Evolutionary conservation across 2,329 filamentous ascomycete species (phyloP).

Genomic region (Cladosporium sp.): DNA sequence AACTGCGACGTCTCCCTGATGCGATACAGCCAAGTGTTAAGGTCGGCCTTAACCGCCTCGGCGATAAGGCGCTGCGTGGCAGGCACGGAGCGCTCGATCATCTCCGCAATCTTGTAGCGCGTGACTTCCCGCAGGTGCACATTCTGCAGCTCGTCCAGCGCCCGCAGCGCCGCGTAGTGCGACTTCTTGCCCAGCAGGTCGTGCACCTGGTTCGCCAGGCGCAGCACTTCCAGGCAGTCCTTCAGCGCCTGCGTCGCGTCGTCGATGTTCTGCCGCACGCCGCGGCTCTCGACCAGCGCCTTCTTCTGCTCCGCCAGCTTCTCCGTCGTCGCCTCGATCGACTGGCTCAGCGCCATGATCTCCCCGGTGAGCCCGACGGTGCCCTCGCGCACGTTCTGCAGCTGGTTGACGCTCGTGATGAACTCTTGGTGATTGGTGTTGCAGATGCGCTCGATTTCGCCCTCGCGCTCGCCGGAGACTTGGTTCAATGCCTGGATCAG

Average conservation of each 20-base stretch:
- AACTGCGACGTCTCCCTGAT: conserved; percentile 96
- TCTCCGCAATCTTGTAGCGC: conserved; percentile 87
- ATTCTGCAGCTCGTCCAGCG: conserved; percentile 90
- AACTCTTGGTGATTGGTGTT: conserved; percentile 97
- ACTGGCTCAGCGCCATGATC: conserved; percentile 86
- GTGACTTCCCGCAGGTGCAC: conserved; percentile 92
- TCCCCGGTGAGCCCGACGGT: conserved; percentile 84
- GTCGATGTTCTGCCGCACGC: conserved; percentile 90
- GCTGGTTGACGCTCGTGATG: conserved; percentile 82
- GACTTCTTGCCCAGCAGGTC: conserved; percentile 88
- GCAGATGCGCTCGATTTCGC: conserved; percentile 89
- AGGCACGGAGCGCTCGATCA: conserved; percentile 94
- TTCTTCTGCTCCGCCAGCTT: conserved; percentile 92
- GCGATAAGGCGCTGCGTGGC: conserved; percentile 88
- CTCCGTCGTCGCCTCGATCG: conserved; percentile 91
- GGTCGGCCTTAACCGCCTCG: conserved; percentile 91
- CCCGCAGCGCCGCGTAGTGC: conserved; percentile 90
- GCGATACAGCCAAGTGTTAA: conserved; percentile 93
- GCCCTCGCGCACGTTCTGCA: conserved; percentile 86
- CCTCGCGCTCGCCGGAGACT: conserved; percentile 80
- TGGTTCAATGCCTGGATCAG: conserved; percentile 72
- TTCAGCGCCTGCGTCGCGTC: conserved; percentile 83
- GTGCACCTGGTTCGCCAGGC: conserved; percentile 89
- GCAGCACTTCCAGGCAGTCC: conserved; percentile 85
- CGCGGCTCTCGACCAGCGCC: conserved; percentile 83